Conservation (phyloP, 176 grass and related monocot genomes). For the Saccharum spontaneum region DNA sequence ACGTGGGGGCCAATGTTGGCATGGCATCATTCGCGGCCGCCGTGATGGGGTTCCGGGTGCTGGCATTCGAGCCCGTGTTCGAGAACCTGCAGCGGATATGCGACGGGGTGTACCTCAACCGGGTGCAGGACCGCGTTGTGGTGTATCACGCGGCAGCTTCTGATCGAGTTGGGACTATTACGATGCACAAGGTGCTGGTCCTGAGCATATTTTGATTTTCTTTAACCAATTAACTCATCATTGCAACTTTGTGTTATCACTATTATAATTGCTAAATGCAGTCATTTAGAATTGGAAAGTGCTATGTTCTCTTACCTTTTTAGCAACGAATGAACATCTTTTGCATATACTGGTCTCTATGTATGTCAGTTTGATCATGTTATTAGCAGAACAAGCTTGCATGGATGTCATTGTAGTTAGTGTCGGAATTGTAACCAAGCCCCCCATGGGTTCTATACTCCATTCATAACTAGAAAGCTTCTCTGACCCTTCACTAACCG, state of each 20-base stretch:
- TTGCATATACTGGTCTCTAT: not conserved
- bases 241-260: not conserved
- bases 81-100: conserved; percentile 91
- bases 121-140: conserved; percentile 49
- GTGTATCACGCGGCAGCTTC: conserved; percentile 63
- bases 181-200: conserved; percentile 54
- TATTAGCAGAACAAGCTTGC: not conserved
- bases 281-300: not conserved
- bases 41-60: conserved; percentile 79
- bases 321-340: not conserved
- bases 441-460: not conserved
- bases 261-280: conserved; percentile 1
- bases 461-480: not conserved
- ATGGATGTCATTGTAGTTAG: not conserved
- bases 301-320: not conserved
- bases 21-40: conserved; percentile 88
- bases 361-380: not conserved
- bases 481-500: not conserved
- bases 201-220: not conserved
- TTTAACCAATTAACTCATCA: not conserved
- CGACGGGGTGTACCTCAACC: conserved; percentile 71
- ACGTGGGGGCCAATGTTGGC: conserved; percentile 87
- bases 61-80: conserved; percentile 81
- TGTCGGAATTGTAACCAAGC: too few species aligned
- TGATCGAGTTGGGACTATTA: conserved; percentile 76